Evolutionary conservation across 2,329 filamentous ascomycete genomes (phyloP).

Genomic region (Hirsutella rhossiliensis): DNA sequence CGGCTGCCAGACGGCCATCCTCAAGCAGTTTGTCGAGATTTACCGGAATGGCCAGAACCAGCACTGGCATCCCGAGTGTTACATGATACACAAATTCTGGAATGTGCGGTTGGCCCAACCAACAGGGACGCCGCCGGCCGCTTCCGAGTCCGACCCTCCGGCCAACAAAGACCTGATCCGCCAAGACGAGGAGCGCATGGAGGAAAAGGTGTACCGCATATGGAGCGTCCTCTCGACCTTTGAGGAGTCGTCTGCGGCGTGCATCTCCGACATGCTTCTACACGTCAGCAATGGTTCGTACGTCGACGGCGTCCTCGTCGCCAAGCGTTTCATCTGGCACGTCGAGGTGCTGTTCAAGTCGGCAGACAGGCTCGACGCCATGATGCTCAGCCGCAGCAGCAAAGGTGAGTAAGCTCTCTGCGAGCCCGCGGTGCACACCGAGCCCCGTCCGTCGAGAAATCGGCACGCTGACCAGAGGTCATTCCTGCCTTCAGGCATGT

Average conservation of each 20-base stretch:
- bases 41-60: conserved; percentile 97
- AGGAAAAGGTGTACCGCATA: conserved; percentile 94
- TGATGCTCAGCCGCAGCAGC: conserved; percentile 55
- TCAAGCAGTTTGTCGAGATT: conserved; percentile 99
- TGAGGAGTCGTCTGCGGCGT: conserved; percentile 93
- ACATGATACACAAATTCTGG: conserved; percentile 99
- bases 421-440: neutral
- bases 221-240: conserved; percentile 97
- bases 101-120: conserved; percentile 74
- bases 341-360: conserved; percentile 87
- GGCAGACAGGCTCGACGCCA: conserved; percentile 70
- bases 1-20: conserved; percentile 89
- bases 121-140: conserved; percentile 34
- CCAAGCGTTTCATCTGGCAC: conserved; percentile 92
- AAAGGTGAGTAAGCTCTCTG: conserved; percentile 51
- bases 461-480: neutral
- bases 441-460: neutral
- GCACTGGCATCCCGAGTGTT: conserved; percentile 98
- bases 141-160: conserved; percentile 31
- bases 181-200: conserved; percentile 83
- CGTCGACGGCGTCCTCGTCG: conserved; percentile 85
- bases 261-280: conserved; percentile 97
- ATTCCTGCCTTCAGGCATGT: conserved; percentile 46
- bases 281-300: conserved; percentile 98
- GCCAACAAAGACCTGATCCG: conserved; percentile 66